A percentile compares a stretch with the other conserved stretches of the same genome.
Evolutionary conservation across 2,329 filamentous ascomycete species (phyloP).

Genomic region (Falciphora oryzae): DNA sequence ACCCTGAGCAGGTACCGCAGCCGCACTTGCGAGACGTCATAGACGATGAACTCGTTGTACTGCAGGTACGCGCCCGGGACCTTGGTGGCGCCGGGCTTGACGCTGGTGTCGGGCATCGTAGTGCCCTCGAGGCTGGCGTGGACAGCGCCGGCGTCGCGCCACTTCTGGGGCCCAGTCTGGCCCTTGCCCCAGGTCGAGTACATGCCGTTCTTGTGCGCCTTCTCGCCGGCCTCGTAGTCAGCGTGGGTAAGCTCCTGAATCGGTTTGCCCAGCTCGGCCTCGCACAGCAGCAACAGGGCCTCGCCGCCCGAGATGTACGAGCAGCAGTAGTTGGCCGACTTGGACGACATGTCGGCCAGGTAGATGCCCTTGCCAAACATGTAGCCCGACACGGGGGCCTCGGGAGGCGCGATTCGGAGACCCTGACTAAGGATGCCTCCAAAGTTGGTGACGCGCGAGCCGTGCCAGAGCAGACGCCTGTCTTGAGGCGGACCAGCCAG

Average conservation of each 20-base stretch:
- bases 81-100: slow-evolving; percentile 41
- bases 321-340: slow-evolving; percentile 74
- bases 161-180: slow-evolving; percentile 53
- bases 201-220: slow-evolving; percentile 54
- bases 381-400: slow-evolving; percentile 74
- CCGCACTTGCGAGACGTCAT: slow-evolving; percentile 63
- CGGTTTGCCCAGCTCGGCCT: slow-evolving; percentile 74
- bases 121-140: slow-evolving; percentile 61
- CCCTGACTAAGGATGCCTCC: slow-evolving; percentile 84
- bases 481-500: slow-evolving; percentile 45
- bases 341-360: slow-evolving; percentile 77
- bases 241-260: slow-evolving; percentile 57
- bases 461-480: slow-evolving; percentile 80
- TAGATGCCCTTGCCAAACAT: slow-evolving; percentile 93
- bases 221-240: slow-evolving; percentile 57
- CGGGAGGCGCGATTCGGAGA: slow-evolving; percentile 80
- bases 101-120: slow-evolving; percentile 44
- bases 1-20: slow-evolving; percentile 65
- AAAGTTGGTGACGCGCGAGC: slow-evolving; percentile 76
- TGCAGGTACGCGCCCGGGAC: slow-evolving; percentile 40
- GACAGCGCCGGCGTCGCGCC: slow-evolving; percentile 67
- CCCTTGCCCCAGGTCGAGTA: slow-evolving; percentile 69
- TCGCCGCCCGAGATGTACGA: slow-evolving; percentile 56
- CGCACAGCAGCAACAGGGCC: slow-evolving; percentile 74
- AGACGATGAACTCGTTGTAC: slow-evolving; percentile 73